Evolutionary conservation across 352 stramenopile species (phyloP).

Genomic region (Phytophthora citrophthora): DNA sequence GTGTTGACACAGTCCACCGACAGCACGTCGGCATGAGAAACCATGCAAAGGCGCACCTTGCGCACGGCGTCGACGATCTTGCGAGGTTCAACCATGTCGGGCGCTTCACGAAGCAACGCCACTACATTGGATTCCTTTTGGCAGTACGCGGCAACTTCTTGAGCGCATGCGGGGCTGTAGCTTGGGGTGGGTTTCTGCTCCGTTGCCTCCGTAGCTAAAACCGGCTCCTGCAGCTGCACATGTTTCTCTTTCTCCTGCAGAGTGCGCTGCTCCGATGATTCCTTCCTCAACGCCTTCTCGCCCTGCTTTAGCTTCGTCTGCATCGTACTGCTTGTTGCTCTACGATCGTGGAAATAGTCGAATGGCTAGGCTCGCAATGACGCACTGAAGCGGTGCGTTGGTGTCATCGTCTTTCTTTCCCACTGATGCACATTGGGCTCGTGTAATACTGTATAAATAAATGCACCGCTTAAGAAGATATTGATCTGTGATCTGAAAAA

Average conservation of each 20-base stretch:
- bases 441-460: background rate
- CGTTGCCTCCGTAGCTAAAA: background rate
- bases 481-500: background rate
- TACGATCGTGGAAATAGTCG: conserved; percentile 15
- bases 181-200: conserved; percentile 1
- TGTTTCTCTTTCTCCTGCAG: conserved; percentile 6
- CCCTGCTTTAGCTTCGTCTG: conserved; percentile 1
- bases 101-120: conserved; percentile 49
- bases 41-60: conserved; percentile 62
- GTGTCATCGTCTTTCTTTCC: conserved; percentile 26
- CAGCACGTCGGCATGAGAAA: conserved; percentile 56
- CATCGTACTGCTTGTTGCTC: conserved; percentile 14
- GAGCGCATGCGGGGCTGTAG: conserved; percentile 39
- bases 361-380: conserved; percentile 28
- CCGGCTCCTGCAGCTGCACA: background rate
- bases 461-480: background rate
- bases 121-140: conserved; percentile 56
- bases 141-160: conserved; percentile 51
- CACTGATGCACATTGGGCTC: background rate
- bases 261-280: background rate
- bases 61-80: conserved; percentile 49
- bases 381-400: conserved; percentile 10
- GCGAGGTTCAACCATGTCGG: conserved; percentile 33
- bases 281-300: conserved; percentile 1
- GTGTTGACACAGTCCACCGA: conserved; percentile 55